Evolutionary conservation across 192 early-diverging fungal species (phyloP).

Genomic region (Spizellomyces sp.): DNA sequence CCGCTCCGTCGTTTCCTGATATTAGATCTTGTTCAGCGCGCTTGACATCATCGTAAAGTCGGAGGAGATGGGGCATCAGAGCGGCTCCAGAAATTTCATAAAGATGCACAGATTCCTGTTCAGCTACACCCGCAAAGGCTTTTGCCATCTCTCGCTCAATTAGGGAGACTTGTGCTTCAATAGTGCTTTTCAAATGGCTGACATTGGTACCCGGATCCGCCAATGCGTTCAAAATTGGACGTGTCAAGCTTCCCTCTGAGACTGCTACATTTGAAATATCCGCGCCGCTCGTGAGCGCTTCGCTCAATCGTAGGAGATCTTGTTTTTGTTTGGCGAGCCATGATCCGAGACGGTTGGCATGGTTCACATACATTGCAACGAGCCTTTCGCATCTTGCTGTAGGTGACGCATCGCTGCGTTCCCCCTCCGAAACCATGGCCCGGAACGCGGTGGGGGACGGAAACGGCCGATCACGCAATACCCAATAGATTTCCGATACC

Average conservation of each 20-base stretch:
- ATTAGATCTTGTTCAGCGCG: neutral
- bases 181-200: neutral
- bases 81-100: constrained; percentile 3
- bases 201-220: constrained; percentile 10
- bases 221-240: constrained; percentile 7
- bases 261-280: no score
- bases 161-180: neutral
- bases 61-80: constrained; percentile 1
- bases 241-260: constrained; percentile 3
- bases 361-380: neutral
- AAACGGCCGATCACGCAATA: constrained; percentile 11
- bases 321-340: constrained; percentile 20
- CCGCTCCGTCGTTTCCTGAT: no score
- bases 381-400: neutral
- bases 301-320: neutral
- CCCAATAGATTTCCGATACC: constrained; percentile 32
- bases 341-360: neutral
- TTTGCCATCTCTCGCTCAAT: neutral
- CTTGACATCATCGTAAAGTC: constrained; percentile 7
- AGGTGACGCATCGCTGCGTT: neutral
- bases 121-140: neutral
- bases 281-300: neutral
- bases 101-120: neutral
- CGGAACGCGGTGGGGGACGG: constrained; percentile 14
- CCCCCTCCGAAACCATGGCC: neutral